Evolutionary conservation across 228 moss, liverwort and hornwort genomes (phyloP).

Genomic region (Sphagnum fallax): DNA sequence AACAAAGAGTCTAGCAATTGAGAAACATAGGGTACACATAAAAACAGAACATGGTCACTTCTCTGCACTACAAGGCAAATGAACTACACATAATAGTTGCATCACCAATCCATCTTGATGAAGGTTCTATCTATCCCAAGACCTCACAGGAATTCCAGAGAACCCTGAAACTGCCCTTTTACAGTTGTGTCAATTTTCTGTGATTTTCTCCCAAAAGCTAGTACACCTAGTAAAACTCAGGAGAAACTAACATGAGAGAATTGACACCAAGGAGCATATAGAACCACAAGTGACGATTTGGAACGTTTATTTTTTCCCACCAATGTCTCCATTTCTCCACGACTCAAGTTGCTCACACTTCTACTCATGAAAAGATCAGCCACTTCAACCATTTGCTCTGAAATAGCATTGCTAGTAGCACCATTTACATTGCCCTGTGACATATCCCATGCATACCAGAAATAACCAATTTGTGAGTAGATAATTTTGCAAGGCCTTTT

Average conservation of each 20-base stretch:
- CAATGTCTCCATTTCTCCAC: constrained; percentile 59
- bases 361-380: constrained; percentile 68
- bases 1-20: too few species aligned
- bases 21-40: too few species aligned
- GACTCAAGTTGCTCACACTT: constrained; percentile 43
- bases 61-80: background rate
- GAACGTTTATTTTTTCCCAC: constrained; percentile 18
- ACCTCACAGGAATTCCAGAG: background rate
- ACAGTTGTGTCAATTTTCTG: too few species aligned
- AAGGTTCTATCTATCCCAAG: background rate
- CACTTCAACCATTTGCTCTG: constrained; percentile 20
- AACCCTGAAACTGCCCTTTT: too few species aligned
- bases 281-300: constrained; percentile 24
- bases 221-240: too few species aligned
- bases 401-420: constrained; percentile 10
- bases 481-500: background rate
- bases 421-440: constrained; percentile 64
- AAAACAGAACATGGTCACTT: too few species aligned
- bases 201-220: too few species aligned
- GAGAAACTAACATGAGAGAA: constrained; percentile 24
- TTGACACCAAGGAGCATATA: constrained; percentile 49
- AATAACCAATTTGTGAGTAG: too few species aligned
- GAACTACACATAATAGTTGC: background rate
- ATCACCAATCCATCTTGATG: background rate
- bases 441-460: background rate